A percentile compares a stretch with the other conserved stretches of the same genome.
Conservation (phyloP, 495 filamentous ascomycete genomes). For the Penicillium canariense region DNA sequence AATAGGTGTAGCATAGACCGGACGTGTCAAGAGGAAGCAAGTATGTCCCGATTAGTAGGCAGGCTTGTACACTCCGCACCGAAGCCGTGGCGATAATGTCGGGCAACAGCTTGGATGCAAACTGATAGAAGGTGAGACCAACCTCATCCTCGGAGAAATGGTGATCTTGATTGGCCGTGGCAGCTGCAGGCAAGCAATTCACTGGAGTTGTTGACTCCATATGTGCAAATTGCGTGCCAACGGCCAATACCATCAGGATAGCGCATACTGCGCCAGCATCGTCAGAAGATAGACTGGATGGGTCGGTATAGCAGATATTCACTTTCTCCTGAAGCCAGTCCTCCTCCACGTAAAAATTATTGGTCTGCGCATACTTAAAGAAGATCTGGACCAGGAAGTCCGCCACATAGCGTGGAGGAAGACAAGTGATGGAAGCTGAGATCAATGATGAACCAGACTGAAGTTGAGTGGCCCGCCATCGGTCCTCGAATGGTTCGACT, state of each 20-base stretch:
- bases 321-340: slow-evolving; percentile 48
- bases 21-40: slow-evolving; percentile 49
- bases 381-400: slow-evolving; percentile 52
- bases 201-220: slow-evolving; percentile 47
- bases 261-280: slow-evolving; percentile 47
- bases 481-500: slow-evolving; percentile 46
- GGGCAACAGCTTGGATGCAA: slow-evolving; percentile 48
- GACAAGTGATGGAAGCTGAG: slow-evolving; percentile 41
- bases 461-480: slow-evolving; percentile 49
- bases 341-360: slow-evolving; percentile 52
- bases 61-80: slow-evolving; percentile 52
- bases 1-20: slow-evolving; percentile 51
- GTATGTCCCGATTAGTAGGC: slow-evolving; percentile 50
- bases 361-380: slow-evolving; percentile 54
- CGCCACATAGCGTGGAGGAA: slow-evolving; percentile 51
- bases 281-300: slow-evolving; percentile 40
- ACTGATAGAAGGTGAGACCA: slow-evolving; percentile 52
- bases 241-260: slow-evolving; percentile 51
- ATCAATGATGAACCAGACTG: slow-evolving; percentile 44
- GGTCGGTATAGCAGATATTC: slow-evolving; percentile 43
- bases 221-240: slow-evolving; percentile 55
- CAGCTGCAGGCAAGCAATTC: slow-evolving; percentile 32
- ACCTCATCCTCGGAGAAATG: slow-evolving; percentile 52
- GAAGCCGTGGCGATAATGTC: slow-evolving; percentile 55
- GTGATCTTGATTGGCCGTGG: slow-evolving; percentile 36